A percentile compares a stretch with the other conserved stretches of the same genome.
Evolutionary conservation across 306 rosid genomes (phyloP).

Genomic region (Acmispon strigosus): DNA sequence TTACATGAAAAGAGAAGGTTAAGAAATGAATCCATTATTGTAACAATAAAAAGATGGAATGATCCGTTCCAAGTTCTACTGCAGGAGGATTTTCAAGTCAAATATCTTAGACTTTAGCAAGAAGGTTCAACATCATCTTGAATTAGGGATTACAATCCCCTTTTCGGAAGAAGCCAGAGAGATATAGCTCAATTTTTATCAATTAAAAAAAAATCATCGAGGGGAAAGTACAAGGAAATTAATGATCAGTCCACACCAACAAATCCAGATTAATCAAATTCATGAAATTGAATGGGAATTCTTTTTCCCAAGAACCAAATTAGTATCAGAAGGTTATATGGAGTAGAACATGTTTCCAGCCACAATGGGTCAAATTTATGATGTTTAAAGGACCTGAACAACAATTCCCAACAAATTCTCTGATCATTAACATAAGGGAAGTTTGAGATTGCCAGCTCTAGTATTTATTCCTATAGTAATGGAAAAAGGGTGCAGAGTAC

Average conservation of each 20-base stretch:
- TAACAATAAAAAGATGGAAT: not conserved
- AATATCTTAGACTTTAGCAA: not conserved
- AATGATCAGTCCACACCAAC: not conserved
- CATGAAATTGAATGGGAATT: not conserved
- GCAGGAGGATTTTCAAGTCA: not conserved
- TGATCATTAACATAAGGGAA: not conserved
- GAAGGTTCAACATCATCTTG: not conserved
- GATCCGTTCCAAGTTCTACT: not conserved
- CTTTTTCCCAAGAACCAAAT: not conserved
- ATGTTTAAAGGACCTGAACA: not conserved
- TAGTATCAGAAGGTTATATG: not conserved
- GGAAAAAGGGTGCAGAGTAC: not conserved
- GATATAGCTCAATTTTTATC: not conserved
- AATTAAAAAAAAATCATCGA: not conserved
- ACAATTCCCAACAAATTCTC: not conserved
- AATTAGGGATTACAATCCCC: not conserved
- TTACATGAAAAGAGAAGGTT: slow-evolving; percentile 7
- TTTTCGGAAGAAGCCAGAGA: not conserved
- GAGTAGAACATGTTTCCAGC: not conserved
- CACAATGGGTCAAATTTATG: not conserved
- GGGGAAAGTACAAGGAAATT: not conserved
- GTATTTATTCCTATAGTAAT: not conserved
- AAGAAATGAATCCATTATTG: not conserved
- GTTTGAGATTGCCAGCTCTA: not conserved
- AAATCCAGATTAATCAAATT: not conserved